Percentiles rank a stretch among this genome's conserved stretches.
These are phyloP conservation scores for Sugiyamaella smithiae DNA, from an alignment of 805 yeast species.

Conservation along the genomic window DNA sequence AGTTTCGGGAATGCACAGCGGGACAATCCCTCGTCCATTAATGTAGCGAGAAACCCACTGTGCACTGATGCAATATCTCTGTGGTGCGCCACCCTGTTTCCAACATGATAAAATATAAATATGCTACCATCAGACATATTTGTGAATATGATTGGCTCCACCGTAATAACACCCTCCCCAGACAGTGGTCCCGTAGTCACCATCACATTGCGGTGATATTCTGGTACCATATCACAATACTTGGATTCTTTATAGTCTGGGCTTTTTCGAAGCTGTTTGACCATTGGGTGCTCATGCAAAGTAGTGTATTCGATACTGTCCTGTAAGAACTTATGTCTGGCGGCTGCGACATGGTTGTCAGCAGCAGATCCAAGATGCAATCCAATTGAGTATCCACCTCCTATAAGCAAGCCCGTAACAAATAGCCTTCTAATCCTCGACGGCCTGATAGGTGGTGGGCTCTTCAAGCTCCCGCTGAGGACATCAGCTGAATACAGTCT, in stretches of 20 bases:
- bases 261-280: constrained; percentile 25
- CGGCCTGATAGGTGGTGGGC: too few species aligned
- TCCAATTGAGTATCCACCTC: constrained; percentile 8
- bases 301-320: constrained; percentile 12
- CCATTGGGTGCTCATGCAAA: constrained; percentile 24
- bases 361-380: neutral
- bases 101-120: constrained; percentile 67
- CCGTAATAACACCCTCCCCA: constrained; percentile 64
- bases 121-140: constrained; percentile 50
- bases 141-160: constrained; percentile 70
- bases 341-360: neutral
- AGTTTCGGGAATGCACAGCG: constrained; percentile 69
- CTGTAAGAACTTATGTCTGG: constrained; percentile 3
- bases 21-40: constrained; percentile 74
- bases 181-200: constrained; percentile 61
- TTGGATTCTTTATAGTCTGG: constrained; percentile 25
- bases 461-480: too few species aligned
- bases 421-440: neutral
- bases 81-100: constrained; percentile 52
- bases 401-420: neutral
- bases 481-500: too few species aligned
- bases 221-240: constrained; percentile 30
- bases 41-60: constrained; percentile 73
- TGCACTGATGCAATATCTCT: constrained; percentile 41
- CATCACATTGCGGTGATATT: constrained; percentile 20